Evolutionary conservation across 2,329 filamentous ascomycete species (phyloP).

Genomic region (Aspergillus tamarii): DNA sequence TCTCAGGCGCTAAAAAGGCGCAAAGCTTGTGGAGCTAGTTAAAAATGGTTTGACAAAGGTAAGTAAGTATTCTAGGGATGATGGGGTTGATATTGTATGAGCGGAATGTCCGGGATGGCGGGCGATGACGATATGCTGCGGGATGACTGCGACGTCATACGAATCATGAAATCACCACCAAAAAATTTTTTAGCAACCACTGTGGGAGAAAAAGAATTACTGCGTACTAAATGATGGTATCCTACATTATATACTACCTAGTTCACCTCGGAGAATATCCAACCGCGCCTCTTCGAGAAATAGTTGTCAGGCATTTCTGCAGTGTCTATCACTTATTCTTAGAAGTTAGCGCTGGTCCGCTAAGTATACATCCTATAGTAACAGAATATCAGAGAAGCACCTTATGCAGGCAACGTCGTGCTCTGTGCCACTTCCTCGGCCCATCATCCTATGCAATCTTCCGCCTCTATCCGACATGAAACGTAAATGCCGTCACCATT

Average conservation of each 20-base stretch:
- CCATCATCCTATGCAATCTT: constrained; percentile 9
- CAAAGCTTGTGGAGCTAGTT: background rate
- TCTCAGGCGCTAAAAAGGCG: background rate
- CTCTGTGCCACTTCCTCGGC: background rate
- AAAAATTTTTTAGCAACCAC: background rate
- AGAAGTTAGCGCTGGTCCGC: background rate
- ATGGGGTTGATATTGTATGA: constrained; percentile 27
- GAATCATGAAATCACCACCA: constrained; percentile 31
- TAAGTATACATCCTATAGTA: background rate
- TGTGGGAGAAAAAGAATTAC: background rate
- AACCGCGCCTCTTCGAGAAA: background rate
- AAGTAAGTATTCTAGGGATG: constrained; percentile 8
- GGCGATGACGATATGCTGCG: constrained; percentile 34
- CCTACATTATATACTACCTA: background rate
- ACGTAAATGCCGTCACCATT: constrained; percentile 23
- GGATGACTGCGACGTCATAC: constrained; percentile 37
- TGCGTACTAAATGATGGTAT: background rate
- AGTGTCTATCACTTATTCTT: background rate
- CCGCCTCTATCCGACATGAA: constrained; percentile 25
- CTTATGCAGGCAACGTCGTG: constrained; percentile 8
- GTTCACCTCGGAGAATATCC: background rate
- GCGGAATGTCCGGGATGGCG: constrained; percentile 34
- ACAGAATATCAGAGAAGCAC: background rate
- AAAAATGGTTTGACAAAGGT: constrained; percentile 11
- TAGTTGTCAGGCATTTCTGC: constrained; percentile 4